phyloP scores from a whole-genome alignment of 2,329 filamentous ascomycete genomes.

The Diaporthe velutina region DNA sequence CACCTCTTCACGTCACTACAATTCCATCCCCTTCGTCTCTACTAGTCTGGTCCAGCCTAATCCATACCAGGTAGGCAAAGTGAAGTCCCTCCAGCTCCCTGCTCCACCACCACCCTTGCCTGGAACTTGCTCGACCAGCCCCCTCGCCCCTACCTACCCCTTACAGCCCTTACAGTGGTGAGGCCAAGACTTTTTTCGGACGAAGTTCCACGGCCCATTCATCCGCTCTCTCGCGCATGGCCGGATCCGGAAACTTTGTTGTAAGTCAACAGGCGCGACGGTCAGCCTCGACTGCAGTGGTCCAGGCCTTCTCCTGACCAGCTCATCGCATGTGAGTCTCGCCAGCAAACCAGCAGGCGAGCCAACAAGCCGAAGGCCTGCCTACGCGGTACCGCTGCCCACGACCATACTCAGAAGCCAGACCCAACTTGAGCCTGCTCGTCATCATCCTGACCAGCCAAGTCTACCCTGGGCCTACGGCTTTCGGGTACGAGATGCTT shows the following conservation, averaged over 20 bases:
- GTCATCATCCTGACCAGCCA: slow-evolving; percentile 16
- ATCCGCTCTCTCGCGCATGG: background rate
- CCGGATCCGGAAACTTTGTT: slow-evolving; percentile 24
- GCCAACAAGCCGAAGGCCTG: background rate
- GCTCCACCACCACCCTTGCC: slow-evolving; percentile 1
- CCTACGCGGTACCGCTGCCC: background rate
- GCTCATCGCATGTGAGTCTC: slow-evolving; percentile 15
- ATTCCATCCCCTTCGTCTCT: background rate
- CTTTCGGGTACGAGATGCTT: slow-evolving; percentile 24
- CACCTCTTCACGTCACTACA: background rate
- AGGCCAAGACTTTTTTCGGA: slow-evolving; percentile 21
- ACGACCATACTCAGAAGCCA: background rate
- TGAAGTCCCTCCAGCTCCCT: background rate
- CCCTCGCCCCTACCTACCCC: slow-evolving; percentile 19
- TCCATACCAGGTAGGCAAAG: background rate
- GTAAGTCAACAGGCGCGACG: background rate
- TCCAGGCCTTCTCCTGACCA: background rate
- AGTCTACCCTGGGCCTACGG: slow-evolving; percentile 1
- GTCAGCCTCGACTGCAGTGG: background rate
- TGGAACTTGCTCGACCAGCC: slow-evolving; percentile 24
- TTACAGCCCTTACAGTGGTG: slow-evolving; percentile 7
- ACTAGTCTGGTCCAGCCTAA: too few relatives aligned
- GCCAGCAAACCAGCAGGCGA: background rate
- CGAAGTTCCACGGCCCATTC: slow-evolving; percentile 11
- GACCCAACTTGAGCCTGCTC: background rate